Evolutionary conservation across 306 rosid species (phyloP).

Genomic region (Glycine tomentella): DNA sequence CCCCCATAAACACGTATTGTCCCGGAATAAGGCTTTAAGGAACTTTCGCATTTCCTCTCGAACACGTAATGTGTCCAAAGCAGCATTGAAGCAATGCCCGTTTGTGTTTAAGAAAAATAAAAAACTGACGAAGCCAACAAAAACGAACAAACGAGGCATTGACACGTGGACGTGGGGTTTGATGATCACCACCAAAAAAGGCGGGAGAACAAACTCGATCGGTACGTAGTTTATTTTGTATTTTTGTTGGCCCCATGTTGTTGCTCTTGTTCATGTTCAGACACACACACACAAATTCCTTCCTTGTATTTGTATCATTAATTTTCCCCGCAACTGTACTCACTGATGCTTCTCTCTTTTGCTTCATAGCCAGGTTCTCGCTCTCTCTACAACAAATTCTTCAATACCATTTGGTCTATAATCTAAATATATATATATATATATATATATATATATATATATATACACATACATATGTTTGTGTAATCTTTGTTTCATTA

Average conservation of each 20-base stretch:
- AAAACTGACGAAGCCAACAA: background rate
- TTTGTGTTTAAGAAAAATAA: background rate
- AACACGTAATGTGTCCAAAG: background rate
- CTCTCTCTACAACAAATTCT: conserved; percentile 6
- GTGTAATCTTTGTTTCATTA: too few species aligned
- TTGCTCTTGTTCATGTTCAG: background rate
- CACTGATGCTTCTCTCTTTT: conserved; percentile 16
- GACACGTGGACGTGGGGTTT: conserved; percentile 39
- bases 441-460: too few species aligned
- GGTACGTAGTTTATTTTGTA: background rate
- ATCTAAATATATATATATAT: background rate
- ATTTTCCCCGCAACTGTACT: background rate
- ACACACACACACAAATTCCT: background rate
- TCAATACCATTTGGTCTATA: conserved; percentile 6
- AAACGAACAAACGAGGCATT: background rate
- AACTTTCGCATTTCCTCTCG: conserved; percentile 1
- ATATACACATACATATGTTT: too few species aligned
- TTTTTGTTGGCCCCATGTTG: background rate
- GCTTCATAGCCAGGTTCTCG: conserved; percentile 39
- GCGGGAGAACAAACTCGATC: conserved; percentile 23
- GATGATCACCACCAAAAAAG: conserved; percentile 15
- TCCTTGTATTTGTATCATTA: background rate
- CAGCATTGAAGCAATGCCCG: background rate
- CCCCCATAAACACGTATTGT: too few species aligned
- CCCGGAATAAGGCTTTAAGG: background rate